Percentiles rank a stretch among this genome's conserved stretches.
Conservation (phyloP, 495 filamentous ascomycete species). For the Chlorociboria aeruginascens region DNA sequence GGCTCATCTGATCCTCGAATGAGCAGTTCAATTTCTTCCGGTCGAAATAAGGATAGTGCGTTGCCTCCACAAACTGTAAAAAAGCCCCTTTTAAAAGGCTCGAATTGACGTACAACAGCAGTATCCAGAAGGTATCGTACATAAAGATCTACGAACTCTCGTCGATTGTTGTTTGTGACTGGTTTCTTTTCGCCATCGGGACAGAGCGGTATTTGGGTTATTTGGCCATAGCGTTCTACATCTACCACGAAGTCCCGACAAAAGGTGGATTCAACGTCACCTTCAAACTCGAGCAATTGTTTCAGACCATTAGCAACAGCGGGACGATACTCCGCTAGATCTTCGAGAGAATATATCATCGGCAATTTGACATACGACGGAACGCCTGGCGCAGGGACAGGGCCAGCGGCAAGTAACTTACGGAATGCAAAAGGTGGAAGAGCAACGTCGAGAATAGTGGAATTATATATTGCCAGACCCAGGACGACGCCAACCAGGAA, state of each 20-base stretch:
- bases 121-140: constrained; percentile 72
- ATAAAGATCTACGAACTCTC: constrained; percentile 84
- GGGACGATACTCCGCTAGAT: constrained; percentile 77
- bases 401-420: constrained; percentile 68
- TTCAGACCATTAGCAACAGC: constrained; percentile 64
- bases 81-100: constrained; percentile 92
- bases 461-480: constrained; percentile 92
- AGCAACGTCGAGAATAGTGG: constrained; percentile 84
- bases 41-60: constrained; percentile 79
- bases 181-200: constrained; percentile 58
- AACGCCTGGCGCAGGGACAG: constrained; percentile 37
- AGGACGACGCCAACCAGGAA: constrained; percentile 83
- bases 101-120: constrained; percentile 71
- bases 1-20: constrained; percentile 80
- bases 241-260: constrained; percentile 75
- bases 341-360: constrained; percentile 66
- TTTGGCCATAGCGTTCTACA: constrained; percentile 64
- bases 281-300: constrained; percentile 70
- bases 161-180: constrained; percentile 76
- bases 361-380: constrained; percentile 43
- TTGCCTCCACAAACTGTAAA: constrained; percentile 89
- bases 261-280: constrained; percentile 72
- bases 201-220: constrained; percentile 56
- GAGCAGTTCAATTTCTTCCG: constrained; percentile 87
- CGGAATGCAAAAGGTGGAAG: constrained; percentile 89